A percentile compares a stretch with the other conserved stretches of the same genome.
Evolutionary conservation across 805 yeast species (phyloP).

Genomic region (Cyberlindnera mrakii): DNA sequence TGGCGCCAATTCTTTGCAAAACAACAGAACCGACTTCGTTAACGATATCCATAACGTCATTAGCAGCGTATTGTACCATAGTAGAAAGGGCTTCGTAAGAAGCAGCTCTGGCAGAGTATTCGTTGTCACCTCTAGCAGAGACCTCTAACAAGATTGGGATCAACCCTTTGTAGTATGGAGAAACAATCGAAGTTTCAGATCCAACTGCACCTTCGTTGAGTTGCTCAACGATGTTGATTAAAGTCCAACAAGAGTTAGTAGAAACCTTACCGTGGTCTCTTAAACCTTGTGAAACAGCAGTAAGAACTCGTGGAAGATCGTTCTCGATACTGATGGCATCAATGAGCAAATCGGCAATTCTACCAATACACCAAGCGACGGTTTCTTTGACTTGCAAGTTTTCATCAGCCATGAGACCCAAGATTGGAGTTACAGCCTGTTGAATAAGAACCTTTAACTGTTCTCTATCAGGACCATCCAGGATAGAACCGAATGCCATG

Average conservation of each 20-base stretch:
- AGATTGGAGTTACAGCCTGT: slow-evolving; percentile 79
- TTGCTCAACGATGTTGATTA: slow-evolving; percentile 88
- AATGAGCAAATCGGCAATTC: slow-evolving; percentile 83
- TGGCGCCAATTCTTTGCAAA: slow-evolving; percentile 63
- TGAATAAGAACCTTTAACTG: slow-evolving; percentile 62
- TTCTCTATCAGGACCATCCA: slow-evolving; percentile 85
- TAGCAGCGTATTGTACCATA: slow-evolving; percentile 69
- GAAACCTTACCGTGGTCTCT: slow-evolving; percentile 88
- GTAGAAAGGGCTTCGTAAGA: slow-evolving; percentile 91
- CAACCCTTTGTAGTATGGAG: slow-evolving; percentile 64
- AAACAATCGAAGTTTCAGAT: slow-evolving; percentile 51
- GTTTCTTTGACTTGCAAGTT: slow-evolving; percentile 88
- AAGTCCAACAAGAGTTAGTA: slow-evolving; percentile 97
- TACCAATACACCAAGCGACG: slow-evolving; percentile 97
- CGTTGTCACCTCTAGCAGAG: slow-evolving; percentile 73
- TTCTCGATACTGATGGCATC: slow-evolving; percentile 63
- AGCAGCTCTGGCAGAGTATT: slow-evolving; percentile 85
- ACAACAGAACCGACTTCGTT: slow-evolving; percentile 71
- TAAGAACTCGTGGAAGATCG: slow-evolving; percentile 65
- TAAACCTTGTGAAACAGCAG: slow-evolving; percentile 74
- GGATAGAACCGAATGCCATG: slow-evolving; percentile 96
- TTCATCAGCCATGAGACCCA: slow-evolving; percentile 67
- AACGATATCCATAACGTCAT: slow-evolving; percentile 61
- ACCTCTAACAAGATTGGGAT: slow-evolving; percentile 67
- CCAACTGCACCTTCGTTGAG: slow-evolving; percentile 45